Evolutionary conservation across 768 basidiomycete genomes (phyloP), one percentile per base, ranked within the genome.

Genomic region (Tylopilus felleus): DNA sequence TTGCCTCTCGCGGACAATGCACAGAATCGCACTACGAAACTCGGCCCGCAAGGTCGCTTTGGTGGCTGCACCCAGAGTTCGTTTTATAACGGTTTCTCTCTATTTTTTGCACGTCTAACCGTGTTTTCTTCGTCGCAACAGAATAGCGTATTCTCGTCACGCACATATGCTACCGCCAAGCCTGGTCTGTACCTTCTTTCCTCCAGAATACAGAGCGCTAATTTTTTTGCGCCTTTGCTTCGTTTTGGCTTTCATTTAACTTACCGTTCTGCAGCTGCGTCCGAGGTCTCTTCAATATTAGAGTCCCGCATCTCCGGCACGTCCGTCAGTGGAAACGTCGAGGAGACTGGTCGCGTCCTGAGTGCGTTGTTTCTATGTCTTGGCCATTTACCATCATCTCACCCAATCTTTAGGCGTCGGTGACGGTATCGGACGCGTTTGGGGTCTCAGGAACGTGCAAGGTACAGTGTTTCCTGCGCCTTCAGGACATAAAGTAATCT

Each of bases 351-450:
- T 70, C 94, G 96, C 71, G 97, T 99, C 61, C 76, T 99, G 76
- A 99, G 93, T 96, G 73, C 58, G 92, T 84, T 19, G 12, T 39
- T 41, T 56, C 14, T 13, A 21, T 39, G 6, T 1, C 4, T 16
- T 23, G 46, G 36, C 8, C 21, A 28, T 58, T 21, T 33, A 45
- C 41, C 38, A 5, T 39, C 44, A 9, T 35, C 60, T 60, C 23
- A 62, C 53, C 45, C 27, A 7, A 14, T 46, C 12, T 53, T 21
- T 62, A 96, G 93, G 93, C 75, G 94, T 97, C 67, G 94, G 95
- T 92, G 97, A 99, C 77, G 97, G 97, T 94, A 96, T 95, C 65
- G 92, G 89, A 73, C 95, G 97, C 84, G 95, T 99, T 68, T 98
- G 95, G 86, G 97, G 97, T 80, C 84, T 99, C 70, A 88, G 77